A percentile compares a stretch with the other conserved stretches of the same genome.
phyloP scores from a whole-genome alignment of 1,284 basidiomycete species.

The Gymnopus androsaceus region DNA sequence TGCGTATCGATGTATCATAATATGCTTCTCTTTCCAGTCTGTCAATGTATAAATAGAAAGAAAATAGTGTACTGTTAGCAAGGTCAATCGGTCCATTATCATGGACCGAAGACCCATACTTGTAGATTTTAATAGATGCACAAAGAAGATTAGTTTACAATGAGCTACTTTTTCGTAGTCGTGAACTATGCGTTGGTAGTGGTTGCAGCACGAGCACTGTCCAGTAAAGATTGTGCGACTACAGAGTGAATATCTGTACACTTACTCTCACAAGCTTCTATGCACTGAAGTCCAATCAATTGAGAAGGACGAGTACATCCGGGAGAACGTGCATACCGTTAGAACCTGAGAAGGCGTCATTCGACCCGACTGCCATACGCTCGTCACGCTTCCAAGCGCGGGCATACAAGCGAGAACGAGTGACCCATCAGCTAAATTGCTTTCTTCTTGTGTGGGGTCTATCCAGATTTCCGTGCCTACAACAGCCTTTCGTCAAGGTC shows the following conservation, averaged over 20 bases:
- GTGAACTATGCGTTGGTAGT: not conserved
- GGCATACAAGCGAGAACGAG: slow-evolving; percentile 85
- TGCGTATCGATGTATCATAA: slow-evolving; percentile 49
- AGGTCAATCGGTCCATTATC: not conserved
- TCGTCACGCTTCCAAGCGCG: slow-evolving; percentile 85
- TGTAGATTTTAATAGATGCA: too few species aligned
- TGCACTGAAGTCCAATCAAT: slow-evolving; percentile 47
- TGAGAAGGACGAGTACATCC: not conserved
- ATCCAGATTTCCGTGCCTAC: slow-evolving; percentile 61
- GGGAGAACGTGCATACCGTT: slow-evolving; percentile 46
- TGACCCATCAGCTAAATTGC: slow-evolving; percentile 53
- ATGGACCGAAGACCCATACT: too few species aligned
- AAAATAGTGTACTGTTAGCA: too few species aligned
- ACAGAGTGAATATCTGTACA: slow-evolving; percentile 76
- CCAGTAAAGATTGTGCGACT: slow-evolving; percentile 67
- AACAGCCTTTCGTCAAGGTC: slow-evolving; percentile 44
- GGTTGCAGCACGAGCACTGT: slow-evolving; percentile 26
- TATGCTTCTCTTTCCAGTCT: too few species aligned
- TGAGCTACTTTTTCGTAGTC: slow-evolving; percentile 10
- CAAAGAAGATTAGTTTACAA: not conserved
- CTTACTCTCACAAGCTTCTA: slow-evolving; percentile 65
- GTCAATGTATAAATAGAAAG: too few species aligned
- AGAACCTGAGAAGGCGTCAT: slow-evolving; percentile 53
- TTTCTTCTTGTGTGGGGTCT: slow-evolving; percentile 80
- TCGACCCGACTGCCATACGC: slow-evolving; percentile 77